Percentiles rank a stretch among this genome's conserved stretches.
phyloP scores from a whole-genome alignment of 2,329 filamentous ascomycete genomes.

The Venturia nashicola region DNA sequence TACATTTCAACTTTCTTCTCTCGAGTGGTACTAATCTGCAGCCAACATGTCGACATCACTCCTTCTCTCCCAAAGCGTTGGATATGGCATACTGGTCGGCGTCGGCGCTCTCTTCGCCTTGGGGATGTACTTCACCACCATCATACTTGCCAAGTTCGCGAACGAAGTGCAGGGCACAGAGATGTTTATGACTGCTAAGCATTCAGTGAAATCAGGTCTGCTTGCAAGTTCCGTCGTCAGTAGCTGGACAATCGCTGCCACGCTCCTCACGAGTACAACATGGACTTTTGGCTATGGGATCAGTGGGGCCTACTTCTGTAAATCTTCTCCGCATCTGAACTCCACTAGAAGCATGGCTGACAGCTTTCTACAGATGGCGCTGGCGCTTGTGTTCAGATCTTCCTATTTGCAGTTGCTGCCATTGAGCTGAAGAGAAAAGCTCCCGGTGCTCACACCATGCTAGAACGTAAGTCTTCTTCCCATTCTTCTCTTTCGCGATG shows the following conservation, averaged over 20 bases:
- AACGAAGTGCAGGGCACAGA: constrained; percentile 24
- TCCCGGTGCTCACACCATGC: constrained; percentile 30
- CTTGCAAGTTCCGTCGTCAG: constrained; percentile 35
- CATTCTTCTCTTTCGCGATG: background rate
- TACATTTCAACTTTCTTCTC: background rate
- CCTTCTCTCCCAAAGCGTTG: background rate
- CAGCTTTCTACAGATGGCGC: background rate
- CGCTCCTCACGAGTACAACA: constrained; percentile 25
- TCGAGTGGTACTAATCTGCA: background rate
- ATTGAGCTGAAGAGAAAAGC: constrained; percentile 30
- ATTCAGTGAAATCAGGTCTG: constrained; percentile 32
- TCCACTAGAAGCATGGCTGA: background rate
- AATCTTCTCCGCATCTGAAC: background rate
- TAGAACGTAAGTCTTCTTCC: constrained; percentile 16
- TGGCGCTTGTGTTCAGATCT: constrained; percentile 21
- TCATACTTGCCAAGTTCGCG: constrained; percentile 1
- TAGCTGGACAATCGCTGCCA: constrained; percentile 38
- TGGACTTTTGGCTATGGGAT: constrained; percentile 32
- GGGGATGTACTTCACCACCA: constrained; percentile 4
- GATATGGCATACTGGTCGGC: constrained; percentile 9
- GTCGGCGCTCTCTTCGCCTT: constrained; percentile 7
- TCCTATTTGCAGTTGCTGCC: constrained; percentile 30
- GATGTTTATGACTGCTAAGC: constrained; percentile 36
- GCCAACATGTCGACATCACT: background rate
- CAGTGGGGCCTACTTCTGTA: constrained; percentile 16